Percentiles rank a stretch among this genome's conserved stretches.
Evolutionary conservation across 116 monocot species (phyloP).

Genomic region (Trichopus zeylanicus): DNA sequence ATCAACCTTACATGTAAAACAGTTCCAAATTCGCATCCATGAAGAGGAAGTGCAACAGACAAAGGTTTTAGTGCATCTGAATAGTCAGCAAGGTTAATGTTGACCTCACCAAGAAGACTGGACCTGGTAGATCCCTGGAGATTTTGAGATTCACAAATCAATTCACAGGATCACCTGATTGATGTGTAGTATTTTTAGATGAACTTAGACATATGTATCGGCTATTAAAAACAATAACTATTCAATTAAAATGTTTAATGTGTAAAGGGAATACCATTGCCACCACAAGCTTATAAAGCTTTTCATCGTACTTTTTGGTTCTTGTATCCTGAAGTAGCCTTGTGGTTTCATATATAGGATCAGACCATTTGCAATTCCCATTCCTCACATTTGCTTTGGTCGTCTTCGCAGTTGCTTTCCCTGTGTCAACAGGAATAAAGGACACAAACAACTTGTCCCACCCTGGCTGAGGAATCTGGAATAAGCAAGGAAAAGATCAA

Average conservation of each 20-base stretch:
- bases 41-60: conserved; percentile 57
- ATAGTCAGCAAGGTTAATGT: conserved; percentile 82
- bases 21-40: conserved; percentile 72
- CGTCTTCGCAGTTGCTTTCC: conserved; percentile 79
- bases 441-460: conserved; percentile 97
- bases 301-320: conserved; percentile 86
- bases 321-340: conserved; percentile 70
- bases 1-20: conserved; percentile 69
- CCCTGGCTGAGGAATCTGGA: conserved; percentile 88
- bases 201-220: too few species aligned
- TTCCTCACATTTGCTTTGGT: conserved; percentile 83
- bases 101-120: conserved; percentile 73
- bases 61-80: conserved; percentile 83
- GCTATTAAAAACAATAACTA: too few species aligned
- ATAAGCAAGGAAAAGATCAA: not conserved
- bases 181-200: not conserved
- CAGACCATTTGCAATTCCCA: conserved; percentile 97
- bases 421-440: conserved; percentile 68
- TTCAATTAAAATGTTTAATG: too few species aligned
- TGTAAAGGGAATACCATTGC: conserved; percentile 54
- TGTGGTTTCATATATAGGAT: conserved; percentile 97
- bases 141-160: not conserved
- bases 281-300: conserved; percentile 87
- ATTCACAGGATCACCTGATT: not conserved
- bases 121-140: conserved; percentile 80